Conservation (phyloP, 2,329 filamentous ascomycete genomes). For the Ramularia endophylla region DNA sequence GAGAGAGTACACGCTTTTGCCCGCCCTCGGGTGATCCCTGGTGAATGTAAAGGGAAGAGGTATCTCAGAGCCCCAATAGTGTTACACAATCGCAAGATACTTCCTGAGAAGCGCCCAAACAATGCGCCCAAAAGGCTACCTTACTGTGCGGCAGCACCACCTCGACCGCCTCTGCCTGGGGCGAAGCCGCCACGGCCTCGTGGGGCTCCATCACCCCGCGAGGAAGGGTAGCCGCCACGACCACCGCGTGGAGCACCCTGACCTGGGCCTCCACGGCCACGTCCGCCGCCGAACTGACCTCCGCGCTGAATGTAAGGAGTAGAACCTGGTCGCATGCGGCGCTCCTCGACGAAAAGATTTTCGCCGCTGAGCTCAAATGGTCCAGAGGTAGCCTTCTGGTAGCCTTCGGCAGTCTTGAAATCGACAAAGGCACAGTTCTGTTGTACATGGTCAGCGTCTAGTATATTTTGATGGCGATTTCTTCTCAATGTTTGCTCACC, state of each 20-base stretch:
- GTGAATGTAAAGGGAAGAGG: no score
- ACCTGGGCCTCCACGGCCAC: slow-evolving; percentile 48
- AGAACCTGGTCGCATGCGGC: slow-evolving; percentile 54
- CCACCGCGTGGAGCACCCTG: slow-evolving; percentile 17
- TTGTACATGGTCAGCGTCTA: not conserved
- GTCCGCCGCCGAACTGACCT: slow-evolving; percentile 33
- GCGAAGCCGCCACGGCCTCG: slow-evolving; percentile 6
- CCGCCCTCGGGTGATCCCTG: no score
- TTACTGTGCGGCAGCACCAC: slow-evolving; percentile 2
- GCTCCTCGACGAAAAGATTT: slow-evolving; percentile 80
- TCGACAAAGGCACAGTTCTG: slow-evolving; percentile 98
- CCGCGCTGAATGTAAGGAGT: slow-evolving; percentile 34
- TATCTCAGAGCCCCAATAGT: no score
- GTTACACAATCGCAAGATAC: no score
- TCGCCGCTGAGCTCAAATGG: slow-evolving; percentile 80
- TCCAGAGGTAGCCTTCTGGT: slow-evolving; percentile 73
- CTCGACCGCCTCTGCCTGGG: slow-evolving; percentile 5
- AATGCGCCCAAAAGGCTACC: slow-evolving; percentile 16
- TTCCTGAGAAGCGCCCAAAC: no score
- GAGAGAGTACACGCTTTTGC: no score
- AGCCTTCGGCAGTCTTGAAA: slow-evolving; percentile 73
- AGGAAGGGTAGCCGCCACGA: slow-evolving; percentile 2
- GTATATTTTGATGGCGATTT: no score
- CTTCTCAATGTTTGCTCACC: slow-evolving; percentile 62
- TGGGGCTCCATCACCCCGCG: slow-evolving; percentile 5